Base-by-base conservation (phyloP, 1,284 basidiomycete species). In the Trametes sp. region DNA sequence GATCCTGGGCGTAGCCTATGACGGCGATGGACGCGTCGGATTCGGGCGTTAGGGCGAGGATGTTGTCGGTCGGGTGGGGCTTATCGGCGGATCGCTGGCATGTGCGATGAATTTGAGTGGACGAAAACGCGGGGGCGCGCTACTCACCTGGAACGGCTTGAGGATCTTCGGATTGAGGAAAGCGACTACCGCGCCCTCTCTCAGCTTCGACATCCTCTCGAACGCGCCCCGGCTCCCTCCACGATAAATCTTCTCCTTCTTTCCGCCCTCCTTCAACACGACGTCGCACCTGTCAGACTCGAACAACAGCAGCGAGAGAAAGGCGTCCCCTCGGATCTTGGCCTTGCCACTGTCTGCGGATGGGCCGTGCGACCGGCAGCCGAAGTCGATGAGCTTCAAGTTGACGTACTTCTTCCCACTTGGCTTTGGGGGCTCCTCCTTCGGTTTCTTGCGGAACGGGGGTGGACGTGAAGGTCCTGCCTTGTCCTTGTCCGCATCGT, bases 181-280 rank as follows among this genome's bases (percentile, higher is more conserved):
- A 0, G 95, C 94, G 28, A 99, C 81, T 2, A 98, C 93, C 50
- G 94, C 90, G 1, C 97, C 97, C 65, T 95, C 92, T 52, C 87
- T 87, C 64, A 97, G 79, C 73, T 93, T 94, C 61, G 92, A 89
- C 77, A 94, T 87, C 62, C 84, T 82, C 75, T 98, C 97, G 73
- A 94, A 99, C 0, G 96, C 96, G 7, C 97, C 96, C 2, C 88
- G 86, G 66, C 94, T 96, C 0, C 97, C 96, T 1, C 96, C 96
- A 63, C 84, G 85, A 74, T 95, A 97, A 0, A 89, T 69, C 70
- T 87, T 92, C 70, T 84, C 80, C 46, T 83, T 82, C 57, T 79
- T 81, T 24, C 80, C 73, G 54, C 83, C 78, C 16, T 84, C 84
- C 24, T 75, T 75, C 1, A 78, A 79, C 21, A 90, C 67, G 10